Conservation (phyloP, 2,329 filamentous ascomycete genomes). For the Phaeosphaeriaceae sp. region DNA sequence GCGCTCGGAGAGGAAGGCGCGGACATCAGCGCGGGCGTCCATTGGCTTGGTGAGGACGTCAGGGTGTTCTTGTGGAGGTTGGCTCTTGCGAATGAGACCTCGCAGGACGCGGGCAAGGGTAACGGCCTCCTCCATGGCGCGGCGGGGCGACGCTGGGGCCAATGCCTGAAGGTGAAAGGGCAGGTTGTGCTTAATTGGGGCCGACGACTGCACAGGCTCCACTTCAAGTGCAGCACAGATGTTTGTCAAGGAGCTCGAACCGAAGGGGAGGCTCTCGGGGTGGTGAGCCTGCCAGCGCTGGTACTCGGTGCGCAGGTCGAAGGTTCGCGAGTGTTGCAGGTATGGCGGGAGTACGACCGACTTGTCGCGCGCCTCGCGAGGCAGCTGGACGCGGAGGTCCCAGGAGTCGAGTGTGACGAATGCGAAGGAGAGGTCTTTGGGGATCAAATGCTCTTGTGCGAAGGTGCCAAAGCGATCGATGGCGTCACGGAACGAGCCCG, state of each 20-base stretch:
- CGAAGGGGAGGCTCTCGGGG: slow-evolving; percentile 95
- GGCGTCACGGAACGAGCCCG: slow-evolving; percentile 95
- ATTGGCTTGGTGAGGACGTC: slow-evolving; percentile 94
- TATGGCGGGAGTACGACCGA: slow-evolving; percentile 95
- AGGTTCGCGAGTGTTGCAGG: slow-evolving; percentile 95
- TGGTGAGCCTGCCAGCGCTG: slow-evolving; percentile 99
- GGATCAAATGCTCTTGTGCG: slow-evolving; percentile 86
- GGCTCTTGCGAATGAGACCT: slow-evolving; percentile 93
- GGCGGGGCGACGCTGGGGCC: slow-evolving; percentile 90
- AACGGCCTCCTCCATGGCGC: slow-evolving; percentile 97
- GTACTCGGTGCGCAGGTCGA: slow-evolving; percentile 96
- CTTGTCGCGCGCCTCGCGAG: slow-evolving; percentile 97
- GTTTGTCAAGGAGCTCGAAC: slow-evolving; percentile 92
- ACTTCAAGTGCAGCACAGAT: slow-evolving; percentile 98
- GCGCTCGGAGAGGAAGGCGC: slow-evolving; percentile 92
- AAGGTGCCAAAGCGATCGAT: slow-evolving; percentile 95
- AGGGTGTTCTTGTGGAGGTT: slow-evolving; percentile 89
- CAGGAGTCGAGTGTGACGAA: slow-evolving; percentile 98
- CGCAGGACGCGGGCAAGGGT: slow-evolving; percentile 91
- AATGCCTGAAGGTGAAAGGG: slow-evolving; percentile 97
- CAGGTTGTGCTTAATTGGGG: slow-evolving; percentile 97
- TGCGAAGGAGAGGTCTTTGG: slow-evolving; percentile 93
- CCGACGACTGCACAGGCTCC: slow-evolving; percentile 95
- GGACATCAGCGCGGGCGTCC: slow-evolving; percentile 95
- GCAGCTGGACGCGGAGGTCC: slow-evolving; percentile 97